These are phyloP conservation scores for Cicer cuneatum DNA, from an alignment of 306 rosid genomes.

Conservation along the genomic window DNA sequence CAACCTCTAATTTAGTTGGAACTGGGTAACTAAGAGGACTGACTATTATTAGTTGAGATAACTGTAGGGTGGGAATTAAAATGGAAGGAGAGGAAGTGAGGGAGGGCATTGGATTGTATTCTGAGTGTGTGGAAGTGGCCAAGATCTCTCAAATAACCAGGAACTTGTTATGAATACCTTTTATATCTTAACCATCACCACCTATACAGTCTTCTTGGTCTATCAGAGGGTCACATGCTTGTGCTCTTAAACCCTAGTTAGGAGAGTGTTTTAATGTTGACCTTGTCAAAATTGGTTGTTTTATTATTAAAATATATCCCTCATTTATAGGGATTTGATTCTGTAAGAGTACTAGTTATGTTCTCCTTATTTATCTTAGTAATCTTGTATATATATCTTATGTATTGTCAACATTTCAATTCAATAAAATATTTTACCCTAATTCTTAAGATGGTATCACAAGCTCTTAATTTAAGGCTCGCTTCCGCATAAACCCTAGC, in stretches of 20 bases:
- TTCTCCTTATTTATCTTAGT: too few species aligned
- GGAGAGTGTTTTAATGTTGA: conserved; percentile 17
- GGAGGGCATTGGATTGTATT: conserved; percentile 1
- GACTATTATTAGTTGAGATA: background rate
- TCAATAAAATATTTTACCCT: too few species aligned
- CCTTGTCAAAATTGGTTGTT: background rate
- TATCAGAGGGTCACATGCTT: conserved; percentile 1
- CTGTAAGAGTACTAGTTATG: too few species aligned
- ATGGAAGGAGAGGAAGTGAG: background rate
- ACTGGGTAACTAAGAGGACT: background rate
- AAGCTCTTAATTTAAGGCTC: too few species aligned
- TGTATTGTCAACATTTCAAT: too few species aligned
- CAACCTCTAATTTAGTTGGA: background rate
- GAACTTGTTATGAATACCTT: background rate
- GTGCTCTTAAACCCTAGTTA: background rate
- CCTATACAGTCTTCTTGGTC: background rate
- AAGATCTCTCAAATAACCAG: background rate
- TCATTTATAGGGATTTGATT: too few species aligned
- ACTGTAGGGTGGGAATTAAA: background rate
- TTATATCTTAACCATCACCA: background rate
- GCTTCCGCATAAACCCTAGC: too few species aligned
- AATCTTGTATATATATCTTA: too few species aligned
- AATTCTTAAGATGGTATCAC: too few species aligned
- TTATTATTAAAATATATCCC: too few species aligned
- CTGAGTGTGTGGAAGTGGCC: background rate